A percentile compares a stretch with the other conserved stretches of the same genome.
Conservation (phyloP, 148 eudicot genomes). For the Camellia granthamiana region DNA sequence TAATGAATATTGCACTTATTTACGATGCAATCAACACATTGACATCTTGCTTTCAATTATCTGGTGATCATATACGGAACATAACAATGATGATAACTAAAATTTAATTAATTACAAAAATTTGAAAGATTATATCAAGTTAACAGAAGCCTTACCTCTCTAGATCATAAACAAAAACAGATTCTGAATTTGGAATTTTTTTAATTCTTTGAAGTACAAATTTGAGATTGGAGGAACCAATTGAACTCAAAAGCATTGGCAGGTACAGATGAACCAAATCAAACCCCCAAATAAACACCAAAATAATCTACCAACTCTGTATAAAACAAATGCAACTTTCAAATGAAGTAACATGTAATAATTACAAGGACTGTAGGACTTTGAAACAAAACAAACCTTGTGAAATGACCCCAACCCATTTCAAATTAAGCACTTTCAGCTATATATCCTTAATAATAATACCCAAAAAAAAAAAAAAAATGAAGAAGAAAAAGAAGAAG, state of each 20-base stretch:
- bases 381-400: constrained; percentile 9
- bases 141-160: constrained; percentile 1
- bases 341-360: background rate
- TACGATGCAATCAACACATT: background rate
- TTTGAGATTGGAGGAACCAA: background rate
- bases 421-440: constrained; percentile 1
- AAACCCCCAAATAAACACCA: constrained; percentile 11
- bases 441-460: background rate
- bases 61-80: background rate
- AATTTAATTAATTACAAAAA: background rate
- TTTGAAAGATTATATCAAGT: background rate
- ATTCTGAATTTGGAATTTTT: background rate
- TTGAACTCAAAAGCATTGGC: background rate
- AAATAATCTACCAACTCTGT: constrained; percentile 4
- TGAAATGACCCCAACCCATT: constrained; percentile 18
- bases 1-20: background rate
- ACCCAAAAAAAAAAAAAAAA: background rate
- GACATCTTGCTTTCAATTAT: background rate
- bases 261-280: background rate
- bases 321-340: background rate
- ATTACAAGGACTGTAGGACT: background rate
- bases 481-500: no score
- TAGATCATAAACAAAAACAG: background rate
- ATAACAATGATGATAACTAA: background rate
- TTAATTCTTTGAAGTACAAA: background rate